Base-by-base conservation (phyloP, 140 eudicot species). In the Senecio squalidus region DNA sequence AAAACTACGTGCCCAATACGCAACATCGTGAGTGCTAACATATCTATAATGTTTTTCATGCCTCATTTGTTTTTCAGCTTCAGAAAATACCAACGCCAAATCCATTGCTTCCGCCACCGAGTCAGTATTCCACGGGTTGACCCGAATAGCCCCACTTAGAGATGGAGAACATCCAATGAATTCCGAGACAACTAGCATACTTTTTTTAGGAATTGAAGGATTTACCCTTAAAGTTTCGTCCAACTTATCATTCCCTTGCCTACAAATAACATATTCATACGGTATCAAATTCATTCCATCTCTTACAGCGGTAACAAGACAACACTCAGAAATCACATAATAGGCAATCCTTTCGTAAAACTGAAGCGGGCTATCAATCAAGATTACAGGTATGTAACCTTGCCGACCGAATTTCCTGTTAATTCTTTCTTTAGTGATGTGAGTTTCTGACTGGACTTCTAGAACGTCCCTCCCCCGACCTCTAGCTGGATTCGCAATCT, bases 81-180 rank as follows among this genome's bases (percentile, higher is more conserved):
- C 95, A 0, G 93, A 44, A 9, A 75, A 60, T 10, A 80, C 64
- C 50, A 89, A 40, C 23, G 95, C 97, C 18, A 89, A 74, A 45
- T 89, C 86, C 97, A 89, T 89, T 43, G 95, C 95, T 67, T 84
- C 95, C 0, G 97, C 81, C 15, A 89, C 97, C 9, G 89, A 76
- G 50, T 89, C 97, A 16, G 76, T 78, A 58, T 89, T 89, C 97
- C 97, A 89, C 8, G 97, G 97, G 45, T 89, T 89, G 58, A 89
- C 97, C 24, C 97, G 77, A 13, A 89, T 75, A 0, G 97, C 95
- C 2, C 97, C 97, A 62, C 95, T 84, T 23, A 89, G 80, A 46
- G 97, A 89, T 6, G 96, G 96, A 7, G 96, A 88, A 71, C 96
- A 88, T 59, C 96, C 96, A 24, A 88, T 84, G 55, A 88, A 88